Percentiles rank a stretch among this genome's conserved stretches.
These are phyloP conservation scores for Margaritispora aquatica DNA, from an alignment of 495 filamentous ascomycete genomes.

Conservation along the genomic window DNA sequence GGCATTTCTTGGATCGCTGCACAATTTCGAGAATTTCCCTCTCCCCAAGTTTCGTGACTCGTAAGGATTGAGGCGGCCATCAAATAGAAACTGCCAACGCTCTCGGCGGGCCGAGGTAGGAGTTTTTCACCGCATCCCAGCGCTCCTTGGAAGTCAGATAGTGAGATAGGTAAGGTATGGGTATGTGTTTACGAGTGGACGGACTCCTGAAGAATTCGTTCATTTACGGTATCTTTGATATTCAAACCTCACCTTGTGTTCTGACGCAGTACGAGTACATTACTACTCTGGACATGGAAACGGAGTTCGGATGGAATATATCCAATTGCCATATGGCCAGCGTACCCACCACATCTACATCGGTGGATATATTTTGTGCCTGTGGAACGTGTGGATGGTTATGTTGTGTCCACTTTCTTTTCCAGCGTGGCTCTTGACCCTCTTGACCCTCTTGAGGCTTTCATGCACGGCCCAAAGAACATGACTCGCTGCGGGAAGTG, in stretches of 20 bases:
- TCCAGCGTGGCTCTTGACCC: too few species aligned
- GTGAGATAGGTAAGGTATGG: not conserved
- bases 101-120: not conserved
- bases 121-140: not conserved
- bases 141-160: not conserved
- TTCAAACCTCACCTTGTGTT: too few species aligned
- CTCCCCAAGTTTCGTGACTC: not conserved
- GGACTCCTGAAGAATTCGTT: too few species aligned
- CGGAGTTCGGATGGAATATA: not conserved
- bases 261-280: too few species aligned
- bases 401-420: not conserved
- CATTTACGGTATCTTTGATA: too few species aligned
- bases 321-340: not conserved
- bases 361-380: too few species aligned
- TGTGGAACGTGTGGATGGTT: too few species aligned
- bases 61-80: not conserved
- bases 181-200: too few species aligned
- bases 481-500: not conserved
- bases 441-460: too few species aligned
- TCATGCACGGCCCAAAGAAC: not conserved
- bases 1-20: too few species aligned
- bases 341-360: too few species aligned
- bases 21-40: not conserved
- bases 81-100: not conserved
- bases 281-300: too few species aligned